Percentiles rank a stretch among this genome's conserved stretches.
Evolutionary conservation across 2,329 filamentous ascomycete genomes (phyloP).

Genomic region (Sporothrix curviconia): DNA sequence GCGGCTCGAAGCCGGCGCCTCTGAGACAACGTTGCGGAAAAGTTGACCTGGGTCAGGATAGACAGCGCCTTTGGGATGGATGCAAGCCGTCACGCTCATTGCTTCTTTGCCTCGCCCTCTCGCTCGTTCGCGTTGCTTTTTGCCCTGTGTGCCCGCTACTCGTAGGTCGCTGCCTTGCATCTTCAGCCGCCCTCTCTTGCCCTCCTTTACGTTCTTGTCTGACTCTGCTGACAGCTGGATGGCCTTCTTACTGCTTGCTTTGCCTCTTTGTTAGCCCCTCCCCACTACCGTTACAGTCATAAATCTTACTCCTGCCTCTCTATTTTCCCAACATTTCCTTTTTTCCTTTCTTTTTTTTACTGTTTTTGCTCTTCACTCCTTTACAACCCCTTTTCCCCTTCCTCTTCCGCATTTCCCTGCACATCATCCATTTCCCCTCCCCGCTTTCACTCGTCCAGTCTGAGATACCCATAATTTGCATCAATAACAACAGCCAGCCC

Average conservation of each 20-base stretch:
- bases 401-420: neutral
- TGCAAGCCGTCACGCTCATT: neutral
- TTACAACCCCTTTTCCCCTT: neutral
- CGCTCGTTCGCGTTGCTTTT: neutral
- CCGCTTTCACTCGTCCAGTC: no score
- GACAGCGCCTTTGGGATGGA: neutral
- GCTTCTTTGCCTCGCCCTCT: neutral
- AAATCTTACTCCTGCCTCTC: neutral
- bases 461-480: neutral
- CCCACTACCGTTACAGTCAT: neutral
- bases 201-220: neutral
- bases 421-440: conserved; percentile 5
- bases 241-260: neutral
- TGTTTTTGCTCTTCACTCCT: neutral
- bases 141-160: neutral
- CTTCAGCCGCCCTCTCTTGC: neutral
- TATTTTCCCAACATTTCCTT: neutral
- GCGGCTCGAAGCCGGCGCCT: neutral
- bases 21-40: conserved; percentile 1
- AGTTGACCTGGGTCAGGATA: neutral
- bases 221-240: neutral
- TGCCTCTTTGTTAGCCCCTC: neutral
- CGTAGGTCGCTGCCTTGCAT: neutral
- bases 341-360: neutral
- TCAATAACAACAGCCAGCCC: neutral